These are phyloP conservation scores for Aspergillus pseudoviridinutans DNA, from an alignment of 2,329 filamentous ascomycete genomes.

Conservation along the genomic window DNA sequence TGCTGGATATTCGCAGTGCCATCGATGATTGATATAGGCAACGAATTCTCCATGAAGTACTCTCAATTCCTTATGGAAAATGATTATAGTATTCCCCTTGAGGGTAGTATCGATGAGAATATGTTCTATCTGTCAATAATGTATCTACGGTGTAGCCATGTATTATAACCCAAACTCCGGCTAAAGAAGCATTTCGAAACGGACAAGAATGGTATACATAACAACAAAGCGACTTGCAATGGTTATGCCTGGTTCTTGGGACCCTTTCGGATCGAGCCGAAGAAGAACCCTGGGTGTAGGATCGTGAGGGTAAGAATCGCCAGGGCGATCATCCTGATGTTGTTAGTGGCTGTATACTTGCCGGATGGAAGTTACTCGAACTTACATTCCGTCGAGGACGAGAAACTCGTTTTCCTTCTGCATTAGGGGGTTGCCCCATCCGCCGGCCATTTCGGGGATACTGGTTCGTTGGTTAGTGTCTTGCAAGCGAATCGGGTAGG, in stretches of 20 bases:
- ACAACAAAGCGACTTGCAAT: neutral
- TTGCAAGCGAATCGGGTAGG: neutral
- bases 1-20: neutral
- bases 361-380: neutral
- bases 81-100: neutral
- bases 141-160: neutral
- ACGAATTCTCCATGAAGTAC: no score
- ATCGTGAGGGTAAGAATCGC: constrained; percentile 39
- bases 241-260: constrained; percentile 17
- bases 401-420: constrained; percentile 46
- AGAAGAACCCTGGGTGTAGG: constrained; percentile 45
- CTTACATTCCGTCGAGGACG: constrained; percentile 47
- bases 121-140: neutral
- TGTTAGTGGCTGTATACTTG: constrained; percentile 4
- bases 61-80: neutral
- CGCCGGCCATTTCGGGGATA: constrained; percentile 49
- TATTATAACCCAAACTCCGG: neutral
- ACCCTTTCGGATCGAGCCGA: constrained; percentile 31
- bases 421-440: constrained; percentile 48
- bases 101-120: neutral
- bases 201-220: neutral
- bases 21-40: neutral
- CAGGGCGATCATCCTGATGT: constrained; percentile 43
- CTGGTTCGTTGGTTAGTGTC: constrained; percentile 21
- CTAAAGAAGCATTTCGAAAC: neutral